Evolutionary conservation across 805 yeast genomes (phyloP).

Genomic region (Yamadazyma sp.): DNA sequence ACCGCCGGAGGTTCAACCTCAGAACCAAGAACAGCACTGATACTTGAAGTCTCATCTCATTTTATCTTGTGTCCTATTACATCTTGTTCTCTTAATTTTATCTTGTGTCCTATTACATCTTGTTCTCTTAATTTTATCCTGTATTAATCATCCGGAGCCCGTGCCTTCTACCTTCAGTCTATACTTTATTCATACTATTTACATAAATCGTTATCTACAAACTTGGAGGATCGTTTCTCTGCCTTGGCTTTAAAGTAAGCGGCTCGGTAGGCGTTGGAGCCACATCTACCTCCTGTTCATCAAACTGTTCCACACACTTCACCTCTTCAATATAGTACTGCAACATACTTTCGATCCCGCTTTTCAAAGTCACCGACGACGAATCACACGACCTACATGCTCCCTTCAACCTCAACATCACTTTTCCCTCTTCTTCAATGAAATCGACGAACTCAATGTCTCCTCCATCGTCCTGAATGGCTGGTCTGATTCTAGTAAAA

Average conservation of each 20-base stretch:
- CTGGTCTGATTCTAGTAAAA: constrained; percentile 70
- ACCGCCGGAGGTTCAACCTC: too few species aligned
- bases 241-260: constrained; percentile 10
- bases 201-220: constrained; percentile 9
- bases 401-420: constrained; percentile 58
- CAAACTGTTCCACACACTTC: constrained; percentile 52
- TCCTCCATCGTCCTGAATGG: constrained; percentile 75
- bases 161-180: too few species aligned
- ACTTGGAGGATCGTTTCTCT: constrained; percentile 13
- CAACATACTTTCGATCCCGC: constrained; percentile 70
- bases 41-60: too few species aligned
- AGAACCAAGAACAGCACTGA: too few species aligned
- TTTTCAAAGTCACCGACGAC: constrained; percentile 62
- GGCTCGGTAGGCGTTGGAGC: constrained; percentile 11
- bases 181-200: constrained; percentile 2
- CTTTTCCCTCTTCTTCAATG: constrained; percentile 54
- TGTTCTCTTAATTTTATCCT: too few species aligned
- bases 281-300: constrained; percentile 30
- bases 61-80: too few species aligned
- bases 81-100: too few species aligned
- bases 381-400: constrained; percentile 75
- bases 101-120: too few species aligned
- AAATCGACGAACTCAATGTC: constrained; percentile 67
- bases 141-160: too few species aligned
- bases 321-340: constrained; percentile 71